phyloP scores from a whole-genome alignment of 106 monocot genomes.

The Ottelia alismoides region DNA sequence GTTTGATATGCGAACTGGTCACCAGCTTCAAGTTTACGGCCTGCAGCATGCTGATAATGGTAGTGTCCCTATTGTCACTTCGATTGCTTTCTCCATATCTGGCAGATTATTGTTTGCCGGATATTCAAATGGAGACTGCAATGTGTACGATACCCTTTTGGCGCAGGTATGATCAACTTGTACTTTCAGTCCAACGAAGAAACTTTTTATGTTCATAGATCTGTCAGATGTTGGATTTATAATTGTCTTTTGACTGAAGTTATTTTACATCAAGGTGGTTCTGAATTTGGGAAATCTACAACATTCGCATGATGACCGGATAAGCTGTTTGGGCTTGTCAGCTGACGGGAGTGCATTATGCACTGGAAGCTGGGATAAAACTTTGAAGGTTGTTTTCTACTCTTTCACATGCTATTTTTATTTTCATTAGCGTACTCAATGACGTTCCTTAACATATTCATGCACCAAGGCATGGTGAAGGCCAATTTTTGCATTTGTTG shows the following conservation, averaged over 20 bases:
- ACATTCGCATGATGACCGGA: slow-evolving; percentile 77
- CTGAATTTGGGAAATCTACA: slow-evolving; percentile 80
- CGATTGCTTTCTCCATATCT: slow-evolving; percentile 88
- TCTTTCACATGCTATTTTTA: too few relatives aligned
- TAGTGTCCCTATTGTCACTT: slow-evolving; percentile 42
- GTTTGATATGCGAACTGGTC: too few relatives aligned
- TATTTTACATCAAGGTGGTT: slow-evolving; percentile 73
- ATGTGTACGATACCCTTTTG: slow-evolving; percentile 84
- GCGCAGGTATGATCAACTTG: slow-evolving; percentile 88
- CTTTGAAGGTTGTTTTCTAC: slow-evolving; percentile 62
- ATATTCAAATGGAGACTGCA: slow-evolving; percentile 91
- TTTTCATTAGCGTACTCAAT: too few relatives aligned
- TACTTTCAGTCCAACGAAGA: too few relatives aligned
- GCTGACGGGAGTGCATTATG: slow-evolving; percentile 95
- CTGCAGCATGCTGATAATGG: slow-evolving; percentile 27
- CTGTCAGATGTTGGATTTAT: too few relatives aligned
- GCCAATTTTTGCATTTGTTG: too few relatives aligned
- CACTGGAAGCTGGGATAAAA: slow-evolving; percentile 97
- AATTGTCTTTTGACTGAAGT: too few relatives aligned
- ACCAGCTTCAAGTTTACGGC: slow-evolving; percentile 77
- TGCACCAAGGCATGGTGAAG: too few relatives aligned
- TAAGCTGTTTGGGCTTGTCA: slow-evolving; percentile 84
- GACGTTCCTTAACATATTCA: too few relatives aligned
- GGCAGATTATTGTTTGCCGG: slow-evolving; percentile 93
- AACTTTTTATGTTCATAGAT: too few relatives aligned